Evolutionary conservation across 176 grass and related monocot genomes (phyloP).

Genomic region (Dendrocalamus sinicus): DNA sequence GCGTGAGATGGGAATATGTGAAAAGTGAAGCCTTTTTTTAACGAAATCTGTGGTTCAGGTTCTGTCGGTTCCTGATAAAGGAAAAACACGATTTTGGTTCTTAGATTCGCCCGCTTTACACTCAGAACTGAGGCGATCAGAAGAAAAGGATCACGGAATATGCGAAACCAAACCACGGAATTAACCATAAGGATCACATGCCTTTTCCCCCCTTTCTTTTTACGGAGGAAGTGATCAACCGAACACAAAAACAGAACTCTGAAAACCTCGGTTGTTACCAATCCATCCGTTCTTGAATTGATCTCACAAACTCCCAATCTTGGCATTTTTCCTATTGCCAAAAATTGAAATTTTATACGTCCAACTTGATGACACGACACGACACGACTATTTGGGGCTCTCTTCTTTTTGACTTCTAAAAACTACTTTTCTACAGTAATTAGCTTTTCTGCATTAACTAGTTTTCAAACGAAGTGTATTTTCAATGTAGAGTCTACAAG

Average conservation of each 20-base stretch:
- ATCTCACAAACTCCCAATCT: not conserved
- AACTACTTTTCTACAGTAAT: no score
- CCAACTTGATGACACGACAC: no score
- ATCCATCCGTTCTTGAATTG: not conserved
- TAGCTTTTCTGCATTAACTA: no score
- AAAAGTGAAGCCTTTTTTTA: not conserved
- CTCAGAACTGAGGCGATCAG: not conserved
- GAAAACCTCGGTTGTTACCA: not conserved
- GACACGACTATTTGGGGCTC: not conserved
- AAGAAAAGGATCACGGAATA: constrained; percentile 38
- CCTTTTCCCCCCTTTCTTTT: not conserved
- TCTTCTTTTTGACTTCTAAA: no score
- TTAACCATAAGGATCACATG: not conserved
- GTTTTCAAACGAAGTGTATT: fast-evolving
- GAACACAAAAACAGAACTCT: not conserved
- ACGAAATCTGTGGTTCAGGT: not conserved
- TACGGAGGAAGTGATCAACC: not conserved
- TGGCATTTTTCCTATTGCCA: not conserved
- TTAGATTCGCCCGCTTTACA: not conserved
- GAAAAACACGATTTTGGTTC: not conserved
- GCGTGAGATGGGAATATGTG: not conserved
- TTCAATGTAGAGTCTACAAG: no score
- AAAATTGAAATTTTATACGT: not conserved
- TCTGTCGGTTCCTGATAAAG: not conserved
- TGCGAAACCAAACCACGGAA: not conserved